A percentile compares a stretch with the other conserved stretches of the same genome.
Evolutionary conservation across 2,329 filamentous ascomycete genomes (phyloP).

Genomic region (Epichloe amarillans): DNA sequence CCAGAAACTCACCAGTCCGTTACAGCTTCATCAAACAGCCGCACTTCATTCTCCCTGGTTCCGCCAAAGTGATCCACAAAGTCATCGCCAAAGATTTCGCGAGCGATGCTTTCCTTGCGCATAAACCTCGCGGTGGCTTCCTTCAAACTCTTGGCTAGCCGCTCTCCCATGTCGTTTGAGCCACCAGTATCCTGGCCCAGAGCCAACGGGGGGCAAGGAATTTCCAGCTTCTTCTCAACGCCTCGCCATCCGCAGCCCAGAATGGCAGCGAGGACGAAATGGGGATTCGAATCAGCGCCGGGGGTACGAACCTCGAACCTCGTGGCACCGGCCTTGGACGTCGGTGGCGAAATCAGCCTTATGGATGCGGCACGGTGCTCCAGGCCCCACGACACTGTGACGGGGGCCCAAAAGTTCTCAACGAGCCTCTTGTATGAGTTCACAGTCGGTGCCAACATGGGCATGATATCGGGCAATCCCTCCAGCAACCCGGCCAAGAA

Average conservation of each 20-base stretch:
- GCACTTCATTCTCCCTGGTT: slow-evolving; percentile 80
- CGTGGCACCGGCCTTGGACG: slow-evolving; percentile 70
- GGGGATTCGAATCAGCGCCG: slow-evolving; percentile 86
- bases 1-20: slow-evolving; percentile 71
- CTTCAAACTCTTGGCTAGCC: slow-evolving; percentile 71
- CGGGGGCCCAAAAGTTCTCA: slow-evolving; percentile 98
- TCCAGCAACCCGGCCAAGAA: slow-evolving; percentile 86
- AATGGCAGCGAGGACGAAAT: slow-evolving; percentile 75
- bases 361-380: slow-evolving; percentile 91
- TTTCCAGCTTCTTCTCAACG: slow-evolving; percentile 79
- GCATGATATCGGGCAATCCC: slow-evolving; percentile 91
- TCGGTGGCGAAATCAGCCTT: slow-evolving; percentile 78
- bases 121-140: slow-evolving; percentile 74
- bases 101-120: slow-evolving; percentile 68
- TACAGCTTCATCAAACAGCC: slow-evolving; percentile 88
- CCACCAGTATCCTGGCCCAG: slow-evolving; percentile 75
- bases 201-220: slow-evolving; percentile 74
- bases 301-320: slow-evolving; percentile 88
- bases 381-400: slow-evolving; percentile 92
- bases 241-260: slow-evolving; percentile 82
- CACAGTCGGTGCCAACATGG: slow-evolving; percentile 80
- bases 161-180: slow-evolving; percentile 53
- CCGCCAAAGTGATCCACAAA: slow-evolving; percentile 95
- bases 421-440: slow-evolving; percentile 98
- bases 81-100: slow-evolving; percentile 83